A percentile compares a stretch with the other conserved stretches of the same genome.
Conservation (phyloP, 441 rosid species). For the Jatropha multifida region DNA sequence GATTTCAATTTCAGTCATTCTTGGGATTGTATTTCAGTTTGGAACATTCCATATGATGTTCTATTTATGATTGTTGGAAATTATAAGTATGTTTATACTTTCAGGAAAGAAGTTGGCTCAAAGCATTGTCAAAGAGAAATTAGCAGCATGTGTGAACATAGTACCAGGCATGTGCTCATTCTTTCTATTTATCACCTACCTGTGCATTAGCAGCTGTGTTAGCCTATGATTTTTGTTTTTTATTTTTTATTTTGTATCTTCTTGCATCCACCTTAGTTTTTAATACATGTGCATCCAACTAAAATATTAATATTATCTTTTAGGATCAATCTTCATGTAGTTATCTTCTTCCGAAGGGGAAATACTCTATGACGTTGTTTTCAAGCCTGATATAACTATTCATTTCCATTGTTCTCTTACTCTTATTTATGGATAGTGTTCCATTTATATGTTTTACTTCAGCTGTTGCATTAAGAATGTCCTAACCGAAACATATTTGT, state of each 20-base stretch:
- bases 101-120: constrained; percentile 78
- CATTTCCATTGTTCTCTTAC: neutral
- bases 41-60: neutral
- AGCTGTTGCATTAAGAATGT: neutral
- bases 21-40: neutral
- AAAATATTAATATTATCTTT: neutral
- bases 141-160: constrained; percentile 83
- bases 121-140: constrained; percentile 66
- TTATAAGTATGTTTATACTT: neutral
- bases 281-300: no score
- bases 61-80: neutral
- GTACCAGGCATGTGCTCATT: constrained; percentile 50
- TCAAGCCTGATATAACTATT: neutral
- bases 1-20: neutral
- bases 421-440: neutral
- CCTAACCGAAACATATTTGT: neutral
- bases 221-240: neutral
- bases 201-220: neutral
- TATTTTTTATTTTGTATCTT: neutral
- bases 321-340: neutral
- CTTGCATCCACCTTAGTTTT: neutral
- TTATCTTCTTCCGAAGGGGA: neutral
- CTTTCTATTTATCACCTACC: neutral
- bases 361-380: neutral
- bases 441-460: neutral